Evolutionary conservation across 2,329 filamentous ascomycete genomes (phyloP), one percentile per base, ranked within the genome.

Genomic region (Diaporthe sp.): DNA sequence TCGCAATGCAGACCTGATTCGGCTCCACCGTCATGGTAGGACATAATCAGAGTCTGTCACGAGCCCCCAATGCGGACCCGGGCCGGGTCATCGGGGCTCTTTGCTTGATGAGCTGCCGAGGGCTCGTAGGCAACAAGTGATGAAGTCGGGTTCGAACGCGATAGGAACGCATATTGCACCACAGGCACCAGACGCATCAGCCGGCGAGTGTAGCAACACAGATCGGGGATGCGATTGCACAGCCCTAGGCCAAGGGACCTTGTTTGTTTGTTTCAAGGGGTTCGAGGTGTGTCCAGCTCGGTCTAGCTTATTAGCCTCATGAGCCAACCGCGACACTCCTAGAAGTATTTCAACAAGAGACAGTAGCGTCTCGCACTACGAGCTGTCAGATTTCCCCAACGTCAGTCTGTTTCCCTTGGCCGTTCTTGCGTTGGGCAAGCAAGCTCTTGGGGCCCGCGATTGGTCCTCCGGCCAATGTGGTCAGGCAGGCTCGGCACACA

Each of bases 191-290:
- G 31, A 5, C 6, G 62, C 62, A 34, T 68, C 44, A 68, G 62
- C 28, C 46, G 1, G 17, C 34, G 57, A 61, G n/a, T 10, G 10
- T 8, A 53, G 46, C 4, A 53, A 9, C 46, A 28, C 31, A 39
- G 65, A n/a, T 15, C 34, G 39, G 65, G 39, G 65, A 68, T 53
- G 65, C 65, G 65, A 68, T 53, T 53, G 46, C 65, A 25, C 65
- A 53, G 65, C 65, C 31, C 12, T 39, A 53, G 31, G 22, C 31
- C 39, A 10, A 68, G 46, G 46, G 65, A 39, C 46, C 31, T 67
- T 49, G 42, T 67, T 46, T 49, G 61, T 68, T 68, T 68, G 65
- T 68, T 68, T 68, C 65, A 68, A 68, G 65, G 46, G 65, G 46
- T 39, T n/a, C 28, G 31, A 42, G 4, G 2, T 9, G 7, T 22